These are phyloP conservation scores for Zea luxurians DNA, from an alignment of 176 grass and related monocot species.

Conservation along the genomic window DNA sequence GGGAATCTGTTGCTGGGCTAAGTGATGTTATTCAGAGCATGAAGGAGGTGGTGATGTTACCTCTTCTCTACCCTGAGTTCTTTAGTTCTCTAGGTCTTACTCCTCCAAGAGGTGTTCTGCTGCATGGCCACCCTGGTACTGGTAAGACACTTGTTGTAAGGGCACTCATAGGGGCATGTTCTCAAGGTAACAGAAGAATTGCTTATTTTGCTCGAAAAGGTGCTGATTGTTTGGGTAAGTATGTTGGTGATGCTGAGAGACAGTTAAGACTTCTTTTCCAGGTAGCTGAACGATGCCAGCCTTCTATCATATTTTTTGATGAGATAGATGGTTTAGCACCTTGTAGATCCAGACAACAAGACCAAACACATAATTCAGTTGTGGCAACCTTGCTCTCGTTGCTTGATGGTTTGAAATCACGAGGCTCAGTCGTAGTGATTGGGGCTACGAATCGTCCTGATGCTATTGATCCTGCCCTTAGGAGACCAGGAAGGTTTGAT, in stretches of 20 bases:
- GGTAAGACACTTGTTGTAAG: slow-evolving; percentile 95
- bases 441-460: slow-evolving; percentile 95
- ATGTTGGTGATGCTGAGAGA: slow-evolving; percentile 94
- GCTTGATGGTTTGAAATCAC: slow-evolving; percentile 96
- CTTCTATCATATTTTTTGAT: slow-evolving; percentile 99
- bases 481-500: slow-evolving; percentile 96
- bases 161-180: slow-evolving; percentile 93
- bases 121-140: slow-evolving; percentile 94
- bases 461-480: slow-evolving; percentile 94
- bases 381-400: slow-evolving; percentile 92
- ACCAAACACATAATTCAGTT: slow-evolving; percentile 98
- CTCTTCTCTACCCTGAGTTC: slow-evolving; percentile 87
- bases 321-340: slow-evolving; percentile 97
- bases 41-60: slow-evolving; percentile 96
- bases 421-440: slow-evolving; percentile 95
- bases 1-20: slow-evolving; percentile 98
- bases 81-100: slow-evolving; percentile 75
- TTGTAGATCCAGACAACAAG: slow-evolving; percentile 79
- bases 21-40: slow-evolving; percentile 83
- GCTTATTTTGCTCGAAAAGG: slow-evolving; percentile 99
- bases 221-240: slow-evolving; percentile 99
- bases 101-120: slow-evolving; percentile 92
- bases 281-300: slow-evolving; percentile 94
- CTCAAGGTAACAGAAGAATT: slow-evolving; percentile 80
- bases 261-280: slow-evolving; percentile 97